Evolutionary conservation across 306 rosid genomes (phyloP), one percentile per base, ranked within the genome.

Genomic region (Gillenia trifoliata): DNA sequence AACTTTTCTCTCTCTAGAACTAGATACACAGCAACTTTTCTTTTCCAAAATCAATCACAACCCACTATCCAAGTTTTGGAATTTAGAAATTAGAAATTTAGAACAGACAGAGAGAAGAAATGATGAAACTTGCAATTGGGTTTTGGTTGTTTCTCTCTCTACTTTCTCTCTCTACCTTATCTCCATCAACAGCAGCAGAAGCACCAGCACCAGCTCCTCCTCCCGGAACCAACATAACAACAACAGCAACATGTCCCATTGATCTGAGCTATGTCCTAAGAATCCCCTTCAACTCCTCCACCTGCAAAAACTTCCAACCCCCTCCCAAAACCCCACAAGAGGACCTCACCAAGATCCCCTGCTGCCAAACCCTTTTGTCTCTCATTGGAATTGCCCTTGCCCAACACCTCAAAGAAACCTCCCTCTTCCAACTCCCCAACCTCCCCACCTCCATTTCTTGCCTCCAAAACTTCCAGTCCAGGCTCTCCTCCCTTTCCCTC

Each of bases 261-360:
- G 95, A 94, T 75, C 81, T 94, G 2, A 86, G 77, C 68, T 94
- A 94, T 66, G 88, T 88, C 6, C 79, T 45, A 0, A 81, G 83
- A 85, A 79, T 94, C 76, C 89, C 88, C 2, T 94, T 96, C 93
- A 90, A 90, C 81, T 63, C 82, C 4, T 80, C 97, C 1, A n/a
- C 63, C 1, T 94, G 99, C 70, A 67, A 75, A 22, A 83, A 76
- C 65, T 86, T 79, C 77, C 73, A 86, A 1, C 29, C 82, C 36
- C 34, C 80, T 4, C 15, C 63, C 65, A 40, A 41, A 19, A 36
- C 70, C 55, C 31, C 84, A 15, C 43, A 29, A 40, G 52, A 45
- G 52, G 52, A 76, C 36, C n/a, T 69, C 59, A 12, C 23, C 59
- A 5, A 56, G 4, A 61, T 7, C 78, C 67, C 59, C 2, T 92